Evolutionary conservation across 177 flowering plant genomes (phyloP).

Genomic region (Telopea speciosissima): DNA sequence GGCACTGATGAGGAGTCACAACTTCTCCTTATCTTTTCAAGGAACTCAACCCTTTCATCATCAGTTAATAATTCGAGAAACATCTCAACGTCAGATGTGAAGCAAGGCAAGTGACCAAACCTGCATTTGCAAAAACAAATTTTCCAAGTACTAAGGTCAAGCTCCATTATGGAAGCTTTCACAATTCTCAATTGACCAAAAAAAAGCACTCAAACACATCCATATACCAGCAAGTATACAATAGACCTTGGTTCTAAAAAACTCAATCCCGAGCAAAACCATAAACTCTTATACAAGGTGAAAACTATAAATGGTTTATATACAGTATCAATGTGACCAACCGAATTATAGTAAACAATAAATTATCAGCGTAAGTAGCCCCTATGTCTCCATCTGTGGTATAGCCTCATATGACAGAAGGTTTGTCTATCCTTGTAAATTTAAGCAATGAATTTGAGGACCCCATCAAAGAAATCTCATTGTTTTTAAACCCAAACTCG

Average conservation of each 20-base stretch:
- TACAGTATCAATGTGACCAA: no score
- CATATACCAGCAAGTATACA: background rate
- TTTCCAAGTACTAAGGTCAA: background rate
- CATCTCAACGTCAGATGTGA: conserved; percentile 62
- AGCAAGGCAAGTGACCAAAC: conserved; percentile 83
- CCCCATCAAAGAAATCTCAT: no score
- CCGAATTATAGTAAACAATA: no score
- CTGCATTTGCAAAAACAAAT: conserved; percentile 32
- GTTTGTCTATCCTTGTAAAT: no score
- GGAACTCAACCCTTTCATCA: conserved; percentile 37
- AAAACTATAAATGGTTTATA: no score
- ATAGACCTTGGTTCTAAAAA: background rate
- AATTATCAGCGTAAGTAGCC: no score
- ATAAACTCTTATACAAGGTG: no score
- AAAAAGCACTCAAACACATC: background rate
- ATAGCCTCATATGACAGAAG: no score
- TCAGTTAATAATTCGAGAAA: conserved; percentile 45
- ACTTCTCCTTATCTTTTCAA: conserved; percentile 34
- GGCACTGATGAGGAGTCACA: conserved; percentile 22
- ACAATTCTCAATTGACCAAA: background rate
- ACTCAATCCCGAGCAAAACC: background rate
- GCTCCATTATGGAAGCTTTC: background rate
- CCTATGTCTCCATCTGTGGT: no score
- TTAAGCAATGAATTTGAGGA: no score
- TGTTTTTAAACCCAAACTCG: no score